Evolutionary conservation across 2,329 filamentous ascomycete genomes (phyloP).

Genomic region (Pyrenochaeta sp.): DNA sequence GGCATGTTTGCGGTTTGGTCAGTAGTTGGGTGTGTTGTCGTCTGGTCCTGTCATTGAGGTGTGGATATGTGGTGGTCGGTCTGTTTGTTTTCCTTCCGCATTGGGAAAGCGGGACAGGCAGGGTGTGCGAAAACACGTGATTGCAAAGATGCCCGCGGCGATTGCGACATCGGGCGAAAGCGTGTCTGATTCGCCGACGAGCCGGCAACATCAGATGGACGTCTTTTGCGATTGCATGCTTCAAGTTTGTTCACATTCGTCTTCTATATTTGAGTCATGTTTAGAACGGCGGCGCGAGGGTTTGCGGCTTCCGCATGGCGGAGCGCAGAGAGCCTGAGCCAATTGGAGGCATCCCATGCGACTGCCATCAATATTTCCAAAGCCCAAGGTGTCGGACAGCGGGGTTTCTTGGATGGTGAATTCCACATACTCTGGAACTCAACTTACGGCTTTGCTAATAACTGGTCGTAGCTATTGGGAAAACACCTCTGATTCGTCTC

Average conservation of each 20-base stretch:
- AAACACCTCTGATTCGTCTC: conserved; percentile 91
- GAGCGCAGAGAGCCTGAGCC: conserved; percentile 55
- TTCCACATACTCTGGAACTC: too few species aligned
- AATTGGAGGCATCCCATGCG: conserved; percentile 59
- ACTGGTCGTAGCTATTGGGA: conserved; percentile 80
- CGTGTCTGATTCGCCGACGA: conserved; percentile 23
- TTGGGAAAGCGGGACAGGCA: too few species aligned
- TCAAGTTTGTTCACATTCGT: neutral
- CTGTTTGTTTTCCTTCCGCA: conserved; percentile 2
- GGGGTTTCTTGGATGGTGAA: conserved; percentile 82
- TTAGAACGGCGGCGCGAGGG: conserved; percentile 71
- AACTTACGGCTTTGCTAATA: too few species aligned
- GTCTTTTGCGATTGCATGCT: conserved; percentile 1
- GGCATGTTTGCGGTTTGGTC: conserved; percentile 50
- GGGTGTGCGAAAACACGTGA: conserved; percentile 24
- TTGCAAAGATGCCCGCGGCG: conserved; percentile 6
- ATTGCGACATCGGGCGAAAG: conserved; percentile 35
- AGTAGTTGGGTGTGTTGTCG: conserved; percentile 11
- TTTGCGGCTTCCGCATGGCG: conserved; percentile 71
- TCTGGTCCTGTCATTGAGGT: conserved; percentile 14
- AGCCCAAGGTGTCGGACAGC: conserved; percentile 79
- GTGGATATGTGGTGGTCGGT: conserved; percentile 20
- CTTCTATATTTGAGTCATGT: conserved; percentile 60
- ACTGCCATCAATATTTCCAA: conserved; percentile 77
- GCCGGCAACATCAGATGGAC: conserved; percentile 20